Base-by-base conservation (phyloP, 257 asterid species). In the Ilex aquifolium region DNA sequence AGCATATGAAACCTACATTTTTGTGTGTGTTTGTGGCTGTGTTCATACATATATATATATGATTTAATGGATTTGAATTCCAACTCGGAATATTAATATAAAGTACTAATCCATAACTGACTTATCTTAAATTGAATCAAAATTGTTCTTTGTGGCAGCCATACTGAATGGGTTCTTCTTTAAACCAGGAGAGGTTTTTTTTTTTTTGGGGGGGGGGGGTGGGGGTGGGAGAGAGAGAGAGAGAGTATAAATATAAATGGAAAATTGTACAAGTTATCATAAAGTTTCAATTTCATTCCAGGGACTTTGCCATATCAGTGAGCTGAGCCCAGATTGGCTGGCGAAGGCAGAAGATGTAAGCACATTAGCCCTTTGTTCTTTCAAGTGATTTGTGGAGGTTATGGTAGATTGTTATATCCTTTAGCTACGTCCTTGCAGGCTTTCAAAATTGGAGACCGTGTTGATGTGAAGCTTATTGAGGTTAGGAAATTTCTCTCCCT, bases 381-480 rank as follows among this genome's bases (percentile, higher is more conserved):
- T 32, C n/a, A 40, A 31, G 50, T 17, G 40, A 54, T 61, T 66
- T 50, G 48, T 31, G 62, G 54, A n/a, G 31, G 51, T 31, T 50
- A 27, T 74, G 60, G 65, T 72, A 32, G 16, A 15, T 65, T 74
- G 73, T 69, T 60, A 64, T 51, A 2, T 67, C 2, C 3, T 52
- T 10, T 58, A 65, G 31, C 67, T 72, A 44, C 51, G 40, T 68
- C 53, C 44, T 61, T 54, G 60, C 82, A 91, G 98, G 98, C 77
- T 71, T 74, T 86, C 76, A 85, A 92, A 83, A 91, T 87, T 63
- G 99, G 99, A 65, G 99, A 92, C 52, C 91, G 80, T 56, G 64
- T 92, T 72, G 99, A 92, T 82, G 97, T 92, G 73, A 89, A 89
- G 79, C 91, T 92, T 76, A 89, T 92, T 73, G 97, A 92, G 96